Base-by-base conservation (phyloP, 2,329 filamentous ascomycete species). In the Zymoseptoria passerinii region DNA sequence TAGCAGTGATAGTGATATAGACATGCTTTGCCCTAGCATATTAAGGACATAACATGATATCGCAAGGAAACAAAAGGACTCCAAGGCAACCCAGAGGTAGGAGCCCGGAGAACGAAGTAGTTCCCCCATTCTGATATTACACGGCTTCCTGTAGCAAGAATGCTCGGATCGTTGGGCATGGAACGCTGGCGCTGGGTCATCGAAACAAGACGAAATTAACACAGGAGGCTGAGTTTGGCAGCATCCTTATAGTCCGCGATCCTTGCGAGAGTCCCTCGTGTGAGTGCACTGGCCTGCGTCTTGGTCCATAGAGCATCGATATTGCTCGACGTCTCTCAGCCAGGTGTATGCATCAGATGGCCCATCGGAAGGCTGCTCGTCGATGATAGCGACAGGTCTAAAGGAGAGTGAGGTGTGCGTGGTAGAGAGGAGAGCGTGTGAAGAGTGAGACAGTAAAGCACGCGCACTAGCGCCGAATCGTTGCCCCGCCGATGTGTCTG, bases 31-130 rank as follows among this genome's bases (percentile, higher is more conserved):
- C 23, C 48, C 48, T 18, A 56, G 55, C 58, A 64, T 61, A 28
- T 53, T 59, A 18, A 58, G 48, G 28, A 62, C 28, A 23, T 57
- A 53, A 27, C 59, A n/a, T 40, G 44, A 56, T 18, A 55, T 54
- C 27, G 57, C 18, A 54, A 59, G 53, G 51, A 61, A 16, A 19
- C 59, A 52, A n/a, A 55, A 16, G 20, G 48, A 48, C 44, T 57
- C 58, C 28, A 54, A 20, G 3, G 52, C 53, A n/a, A 50, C 51
- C 61, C 35, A 56, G 18, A 57, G 48, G 40, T 52, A 51, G 48
- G 44, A 20, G 23, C 28, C 54, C 54, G 55, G 50, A 50, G 18
- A 3, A 50, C 13, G 19, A 29, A 28, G 23, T 29, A 52, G 50
- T 28, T 23, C 9, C 50, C 23, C 28, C 50, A 52, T 52, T 9